Evolutionary conservation across 176 grass and related monocot genomes (phyloP).

Genomic region (Echinochloa phyllopogon): DNA sequence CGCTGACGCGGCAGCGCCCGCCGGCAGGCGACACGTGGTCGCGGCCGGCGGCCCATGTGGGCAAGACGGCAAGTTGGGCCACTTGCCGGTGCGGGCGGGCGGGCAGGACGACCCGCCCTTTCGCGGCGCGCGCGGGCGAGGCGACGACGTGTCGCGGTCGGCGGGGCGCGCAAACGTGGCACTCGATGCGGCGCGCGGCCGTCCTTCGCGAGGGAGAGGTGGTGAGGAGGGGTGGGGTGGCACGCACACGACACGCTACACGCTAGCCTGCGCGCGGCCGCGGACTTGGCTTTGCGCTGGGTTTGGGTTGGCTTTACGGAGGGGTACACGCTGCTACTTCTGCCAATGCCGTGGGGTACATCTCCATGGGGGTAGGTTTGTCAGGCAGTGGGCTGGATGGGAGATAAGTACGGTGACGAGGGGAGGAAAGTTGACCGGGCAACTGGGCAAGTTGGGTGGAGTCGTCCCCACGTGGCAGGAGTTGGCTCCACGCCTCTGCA

Average conservation of each 20-base stretch:
- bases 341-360: background rate
- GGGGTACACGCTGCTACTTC: background rate
- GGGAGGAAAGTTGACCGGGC: background rate
- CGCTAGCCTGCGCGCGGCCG: background rate
- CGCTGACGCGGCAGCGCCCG: conserved; percentile 18
- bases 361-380: background rate
- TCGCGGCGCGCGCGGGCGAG: background rate
- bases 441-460: background rate
- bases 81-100: conserved; percentile 31
- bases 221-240: too few relatives aligned
- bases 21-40: conserved; percentile 29
- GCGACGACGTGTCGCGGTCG: conserved; percentile 20
- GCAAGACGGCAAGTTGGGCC: conserved; percentile 48
- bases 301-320: background rate
- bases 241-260: background rate
- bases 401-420: background rate
- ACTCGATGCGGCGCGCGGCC: background rate
- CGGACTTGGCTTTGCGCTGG: background rate
- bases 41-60: conserved; percentile 24
- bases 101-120: background rate
- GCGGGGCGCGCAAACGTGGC: conserved; percentile 45
- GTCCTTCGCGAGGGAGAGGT: background rate
- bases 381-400: accelerated
- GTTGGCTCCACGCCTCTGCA: background rate
- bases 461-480: conserved; percentile 2